Evolutionary conservation across 2,329 filamentous ascomycete species (phyloP), one percentile per base, ranked within the genome.

Genomic region (Clonostachys solani): DNA sequence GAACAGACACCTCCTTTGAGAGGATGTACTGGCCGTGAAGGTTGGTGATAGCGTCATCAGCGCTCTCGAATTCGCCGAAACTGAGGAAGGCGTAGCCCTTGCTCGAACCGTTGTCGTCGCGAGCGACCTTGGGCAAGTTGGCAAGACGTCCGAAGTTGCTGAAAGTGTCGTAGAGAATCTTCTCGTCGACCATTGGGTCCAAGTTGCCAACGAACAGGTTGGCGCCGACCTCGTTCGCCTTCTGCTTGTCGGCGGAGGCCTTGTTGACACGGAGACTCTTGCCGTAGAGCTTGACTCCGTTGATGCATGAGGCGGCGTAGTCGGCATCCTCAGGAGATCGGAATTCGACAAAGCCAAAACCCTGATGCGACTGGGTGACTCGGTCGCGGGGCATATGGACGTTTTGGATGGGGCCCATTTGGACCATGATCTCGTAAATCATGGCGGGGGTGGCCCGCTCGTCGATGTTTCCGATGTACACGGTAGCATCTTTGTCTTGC

Each of bases 311-410:
- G 57, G 91, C 88, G 18, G 94, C 92, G 73, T 99, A 99, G 65
- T 97, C 94, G 59, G 94, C 94, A 67, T 96, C 94, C 61, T 91
- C 85, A 64, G 96, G 91, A 56, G 87, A 92, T 62, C 91, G 92
- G 68, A 96, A 99, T 70, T 99, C 94, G 68, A 99, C 94, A 70
- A 99, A 99, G 59, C 94, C 94, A 75, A 96, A 99, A 58, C 94
- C 94, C 71, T 97, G 94, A 68, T 99, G 94, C 48, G 86, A 87
- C 63, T 96, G 91, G 42, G 94, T 96, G 57, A 99, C 94, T 66
- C 94, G 89, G 69, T 99, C 94, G 76, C 96, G 96, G 47, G 94
- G 94, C 63, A 99, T 84, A 72, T 99, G 94, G 53, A 99, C 92
- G 70, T 97, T 97, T 63, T 95, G 89, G 60, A 99, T 95, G 58